phyloP scores from a whole-genome alignment of 768 basidiomycete genomes.

The Lentinus tigrinus region DNA sequence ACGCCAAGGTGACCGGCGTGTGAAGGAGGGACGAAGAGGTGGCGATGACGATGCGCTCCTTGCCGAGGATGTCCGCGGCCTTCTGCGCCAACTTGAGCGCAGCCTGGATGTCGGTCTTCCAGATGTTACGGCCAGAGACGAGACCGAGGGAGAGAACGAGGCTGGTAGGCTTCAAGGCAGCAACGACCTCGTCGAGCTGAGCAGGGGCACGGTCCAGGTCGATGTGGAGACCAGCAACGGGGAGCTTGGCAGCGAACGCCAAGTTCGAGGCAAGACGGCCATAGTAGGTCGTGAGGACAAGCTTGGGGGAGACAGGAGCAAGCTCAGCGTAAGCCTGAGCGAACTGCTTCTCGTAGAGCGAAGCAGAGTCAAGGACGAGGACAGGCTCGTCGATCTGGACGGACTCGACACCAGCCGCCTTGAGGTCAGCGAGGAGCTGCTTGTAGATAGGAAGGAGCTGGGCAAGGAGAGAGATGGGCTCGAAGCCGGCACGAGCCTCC shows the following conservation, averaged over 20 bases:
- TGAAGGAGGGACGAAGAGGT: constrained; percentile 98
- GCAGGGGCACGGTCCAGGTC: constrained; percentile 92
- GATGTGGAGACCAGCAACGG: constrained; percentile 91
- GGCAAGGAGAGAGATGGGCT: constrained; percentile 86
- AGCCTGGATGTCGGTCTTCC: constrained; percentile 92
- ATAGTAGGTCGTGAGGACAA: constrained; percentile 95
- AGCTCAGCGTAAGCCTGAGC: constrained; percentile 79
- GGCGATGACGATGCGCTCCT: constrained; percentile 87
- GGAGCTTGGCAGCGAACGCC: constrained; percentile 86
- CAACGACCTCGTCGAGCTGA: constrained; percentile 81
- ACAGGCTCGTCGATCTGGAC: constrained; percentile 98
- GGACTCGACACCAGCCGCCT: constrained; percentile 88
- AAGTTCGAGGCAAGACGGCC: constrained; percentile 93
- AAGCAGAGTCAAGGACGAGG: constrained; percentile 87
- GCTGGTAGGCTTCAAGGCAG: constrained; percentile 79
- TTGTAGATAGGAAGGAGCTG: constrained; percentile 91
- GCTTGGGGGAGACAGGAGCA: constrained; percentile 80
- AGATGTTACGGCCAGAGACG: constrained; percentile 98
- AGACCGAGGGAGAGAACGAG: constrained; percentile 89
- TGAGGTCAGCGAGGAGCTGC: constrained; percentile 85
- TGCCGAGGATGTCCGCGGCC: constrained; percentile 80
- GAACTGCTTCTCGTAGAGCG: constrained; percentile 76
- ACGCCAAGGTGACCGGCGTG: constrained; percentile 93
- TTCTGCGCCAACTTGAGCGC: constrained; percentile 82
- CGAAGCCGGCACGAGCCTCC: constrained; percentile 79